Evolutionary conservation across 75 land plant genomes (phyloP), one percentile per base, ranked within the genome.

Genomic region (Picea glauca): DNA sequence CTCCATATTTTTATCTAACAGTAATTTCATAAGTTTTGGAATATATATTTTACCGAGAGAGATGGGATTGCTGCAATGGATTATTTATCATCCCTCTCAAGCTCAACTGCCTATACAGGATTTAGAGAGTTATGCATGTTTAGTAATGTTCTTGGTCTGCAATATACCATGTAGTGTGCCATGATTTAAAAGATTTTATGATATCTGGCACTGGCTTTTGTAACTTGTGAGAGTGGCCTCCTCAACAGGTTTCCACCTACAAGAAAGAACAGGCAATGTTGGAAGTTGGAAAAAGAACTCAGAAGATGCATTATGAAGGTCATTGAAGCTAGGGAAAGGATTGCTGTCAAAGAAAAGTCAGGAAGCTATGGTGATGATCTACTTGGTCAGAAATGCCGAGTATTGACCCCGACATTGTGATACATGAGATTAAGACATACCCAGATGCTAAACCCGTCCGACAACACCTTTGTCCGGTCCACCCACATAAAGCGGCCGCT

Each of bases 161-260:
- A n/a, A 84, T 84, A 68, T 86, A 83, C 90, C 82, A 77, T 8
- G 1, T 58, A 8, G 6, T 15, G 20, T n/a, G 32, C 4, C 18
- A 14, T 17, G 32, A 35, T 79, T 12, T 6, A 58, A 6, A 72
- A 72, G 20, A 35, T 59, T 6, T 35, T 38, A 15, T 21, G 15
- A 20, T 46, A 30, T 40, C 26, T 30, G 1, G 56, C 1, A 60
- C 20, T 15, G n/a, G 18, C 1, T 43, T 40, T 4, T 17, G 2
- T 72, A 21, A 46, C n/a, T 18, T 46, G 17, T 72, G 50, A 74
- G 65, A 60, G 59, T 5, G 76, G 92, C 12, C 11, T 56, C 58
- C 17, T 56, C 32, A 43, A 30, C 32, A 84, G 98, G 76, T 89
- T 90, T 26, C 58, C 93, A 0, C 98, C 98, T 1, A 93, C 98